These are phyloP conservation scores for Fusarium secorum DNA, from an alignment of 2,329 filamentous ascomycete genomes.

Conservation along the genomic window DNA sequence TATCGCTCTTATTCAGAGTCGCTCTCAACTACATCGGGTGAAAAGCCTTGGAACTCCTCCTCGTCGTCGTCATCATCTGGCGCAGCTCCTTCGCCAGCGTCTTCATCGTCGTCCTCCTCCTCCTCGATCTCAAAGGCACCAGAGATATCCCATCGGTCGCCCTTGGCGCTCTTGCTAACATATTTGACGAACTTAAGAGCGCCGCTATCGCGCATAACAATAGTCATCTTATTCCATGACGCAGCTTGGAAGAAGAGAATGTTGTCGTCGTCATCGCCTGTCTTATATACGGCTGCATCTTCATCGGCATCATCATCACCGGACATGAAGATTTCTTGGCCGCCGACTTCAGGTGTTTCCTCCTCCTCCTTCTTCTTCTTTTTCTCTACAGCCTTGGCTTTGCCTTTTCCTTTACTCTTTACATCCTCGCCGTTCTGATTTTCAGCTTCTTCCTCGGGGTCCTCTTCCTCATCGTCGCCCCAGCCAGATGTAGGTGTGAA, in stretches of 20 bases:
- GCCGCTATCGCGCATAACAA: slow-evolving; percentile 87
- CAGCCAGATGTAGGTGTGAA: slow-evolving; percentile 87
- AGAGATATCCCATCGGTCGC: slow-evolving; percentile 91
- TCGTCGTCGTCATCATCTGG: slow-evolving; percentile 54
- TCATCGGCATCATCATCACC: slow-evolving; percentile 75
- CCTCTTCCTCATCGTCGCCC: slow-evolving; percentile 71
- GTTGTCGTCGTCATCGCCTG: slow-evolving; percentile 77
- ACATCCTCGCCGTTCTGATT: slow-evolving; percentile 44
- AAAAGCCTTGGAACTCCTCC: slow-evolving; percentile 67
- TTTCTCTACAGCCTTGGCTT: slow-evolving; percentile 29
- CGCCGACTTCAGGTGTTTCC: slow-evolving; percentile 68
- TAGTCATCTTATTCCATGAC: slow-evolving; percentile 88
- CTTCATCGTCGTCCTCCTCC: slow-evolving; percentile 56
- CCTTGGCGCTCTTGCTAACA: slow-evolving; percentile 80
- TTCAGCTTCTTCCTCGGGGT: slow-evolving; percentile 48
- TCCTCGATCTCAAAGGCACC: slow-evolving; percentile 78
- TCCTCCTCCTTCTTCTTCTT: background rate
- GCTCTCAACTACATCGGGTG: slow-evolving; percentile 49
- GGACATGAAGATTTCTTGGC: slow-evolving; percentile 93
- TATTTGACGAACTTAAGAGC: slow-evolving; percentile 96
- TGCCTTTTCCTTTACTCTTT: slow-evolving; percentile 44
- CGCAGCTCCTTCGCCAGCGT: slow-evolving; percentile 47
- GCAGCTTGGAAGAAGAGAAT: slow-evolving; percentile 70
- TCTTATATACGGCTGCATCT: slow-evolving; percentile 89
- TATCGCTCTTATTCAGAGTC: slow-evolving; percentile 44